Evolutionary conservation across 345 rosid species (phyloP).

Genomic region (Brassica rapa): DNA sequence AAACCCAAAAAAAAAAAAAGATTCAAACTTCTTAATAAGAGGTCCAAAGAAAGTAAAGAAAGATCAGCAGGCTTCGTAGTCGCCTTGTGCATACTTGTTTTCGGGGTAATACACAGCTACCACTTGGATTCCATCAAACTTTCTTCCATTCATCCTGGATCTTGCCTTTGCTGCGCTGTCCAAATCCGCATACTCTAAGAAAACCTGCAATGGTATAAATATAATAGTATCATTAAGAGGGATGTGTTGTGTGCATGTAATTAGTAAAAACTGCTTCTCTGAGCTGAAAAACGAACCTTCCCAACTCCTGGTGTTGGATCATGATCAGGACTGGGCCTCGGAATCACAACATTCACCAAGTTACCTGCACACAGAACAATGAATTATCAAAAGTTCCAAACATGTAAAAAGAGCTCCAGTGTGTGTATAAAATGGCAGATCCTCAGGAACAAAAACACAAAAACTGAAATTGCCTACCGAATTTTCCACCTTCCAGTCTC

Average conservation of each 20-base stretch:
- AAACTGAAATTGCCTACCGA: slow-evolving; percentile 52
- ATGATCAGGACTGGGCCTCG: slow-evolving; percentile 62
- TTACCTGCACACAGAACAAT: slow-evolving; percentile 54
- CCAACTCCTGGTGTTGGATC: slow-evolving; percentile 62
- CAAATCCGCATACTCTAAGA: slow-evolving; percentile 77
- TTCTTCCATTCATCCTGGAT: slow-evolving; percentile 79
- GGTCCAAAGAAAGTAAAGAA: slow-evolving; percentile 16
- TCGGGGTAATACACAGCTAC: slow-evolving; percentile 78
- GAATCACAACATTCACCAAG: slow-evolving; percentile 73
- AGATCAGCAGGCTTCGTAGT: slow-evolving; percentile 59
- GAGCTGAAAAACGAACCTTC: slow-evolving; percentile 46
- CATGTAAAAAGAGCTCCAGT: neutral
- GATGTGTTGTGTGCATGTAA: neutral
- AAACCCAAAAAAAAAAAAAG: neutral
- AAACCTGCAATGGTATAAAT: slow-evolving; percentile 53
- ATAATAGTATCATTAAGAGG: neutral
- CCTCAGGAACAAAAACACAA: slow-evolving; percentile 38
- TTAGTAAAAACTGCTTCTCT: neutral
- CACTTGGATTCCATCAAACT: slow-evolving; percentile 88
- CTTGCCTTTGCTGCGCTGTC: slow-evolving; percentile 78
- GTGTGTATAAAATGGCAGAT: slow-evolving; percentile 45
- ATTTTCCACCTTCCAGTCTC: slow-evolving; percentile 84
- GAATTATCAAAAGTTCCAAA: slow-evolving; percentile 35
- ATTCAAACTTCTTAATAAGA: neutral
- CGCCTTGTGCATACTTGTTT: slow-evolving; percentile 71